Percentiles rank a stretch among this genome's conserved stretches.
phyloP scores from a whole-genome alignment of 345 rosid species.

The Lepidium aucheri region DNA sequence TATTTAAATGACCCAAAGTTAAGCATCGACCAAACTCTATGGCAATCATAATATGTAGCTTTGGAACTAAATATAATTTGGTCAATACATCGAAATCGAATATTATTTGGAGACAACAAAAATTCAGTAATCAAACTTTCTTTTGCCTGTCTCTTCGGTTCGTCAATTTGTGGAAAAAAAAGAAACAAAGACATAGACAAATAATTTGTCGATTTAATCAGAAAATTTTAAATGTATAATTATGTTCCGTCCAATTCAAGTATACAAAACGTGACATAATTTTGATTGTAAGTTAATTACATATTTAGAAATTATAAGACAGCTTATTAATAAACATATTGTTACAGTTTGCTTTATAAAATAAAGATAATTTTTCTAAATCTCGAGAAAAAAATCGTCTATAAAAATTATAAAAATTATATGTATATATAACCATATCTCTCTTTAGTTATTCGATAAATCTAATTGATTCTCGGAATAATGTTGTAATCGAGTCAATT shows the following conservation, averaged over 20 bases:
- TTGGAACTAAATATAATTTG: neutral
- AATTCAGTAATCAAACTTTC: neutral
- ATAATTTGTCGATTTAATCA: neutral
- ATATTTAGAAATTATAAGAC: too few relatives aligned
- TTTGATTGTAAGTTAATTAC: too few relatives aligned
- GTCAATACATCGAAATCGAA: neutral
- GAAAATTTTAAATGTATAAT: too few relatives aligned
- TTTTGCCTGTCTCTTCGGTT: neutral
- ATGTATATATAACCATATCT: neutral
- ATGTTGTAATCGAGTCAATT: neutral
- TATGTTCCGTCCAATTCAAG: neutral
- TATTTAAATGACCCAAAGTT: neutral
- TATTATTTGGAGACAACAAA: neutral
- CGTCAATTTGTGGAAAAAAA: neutral
- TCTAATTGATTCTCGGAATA: neutral
- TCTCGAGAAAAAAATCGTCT: neutral
- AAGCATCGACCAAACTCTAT: neutral
- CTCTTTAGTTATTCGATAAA: neutral
- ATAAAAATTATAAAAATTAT: neutral
- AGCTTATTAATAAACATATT: too few relatives aligned
- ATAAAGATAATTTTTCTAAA: too few relatives aligned
- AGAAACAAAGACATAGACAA: neutral
- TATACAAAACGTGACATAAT: too few relatives aligned
- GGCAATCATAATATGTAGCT: neutral
- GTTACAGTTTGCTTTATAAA: too few relatives aligned